These are phyloP conservation scores for Colletotrichum incanum DNA, from an alignment of 2,329 filamentous ascomycete genomes.

Conservation along the genomic window DNA sequence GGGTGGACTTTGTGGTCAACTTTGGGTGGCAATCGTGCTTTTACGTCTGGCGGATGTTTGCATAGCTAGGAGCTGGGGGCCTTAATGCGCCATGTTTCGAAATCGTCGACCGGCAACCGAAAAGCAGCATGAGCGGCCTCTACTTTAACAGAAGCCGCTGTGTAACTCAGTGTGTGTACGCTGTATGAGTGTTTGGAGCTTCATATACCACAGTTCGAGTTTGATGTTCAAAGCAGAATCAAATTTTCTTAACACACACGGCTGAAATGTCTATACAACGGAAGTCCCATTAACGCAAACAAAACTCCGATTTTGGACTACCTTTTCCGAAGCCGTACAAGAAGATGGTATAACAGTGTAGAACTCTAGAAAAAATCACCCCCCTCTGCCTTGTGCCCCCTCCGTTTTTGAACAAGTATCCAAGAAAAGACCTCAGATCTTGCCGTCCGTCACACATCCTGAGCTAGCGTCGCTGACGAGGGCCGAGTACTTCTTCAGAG, in stretches of 20 bases:
- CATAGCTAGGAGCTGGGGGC: constrained; percentile 46
- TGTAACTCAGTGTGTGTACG: constrained; percentile 10
- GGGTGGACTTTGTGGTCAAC: not conserved
- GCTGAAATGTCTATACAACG: not conserved
- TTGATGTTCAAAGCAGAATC: not conserved
- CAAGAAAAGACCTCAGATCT: constrained; percentile 40
- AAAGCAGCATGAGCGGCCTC: constrained; percentile 12
- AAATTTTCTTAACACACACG: not conserved
- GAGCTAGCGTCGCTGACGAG: constrained; percentile 72
- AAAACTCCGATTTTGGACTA: constrained; percentile 45
- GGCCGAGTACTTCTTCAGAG: constrained; percentile 78
- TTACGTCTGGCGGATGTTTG: constrained; percentile 35
- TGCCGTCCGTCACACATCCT: constrained; percentile 71
- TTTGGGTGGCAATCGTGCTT: constrained; percentile 28
- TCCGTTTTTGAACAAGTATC: not conserved
- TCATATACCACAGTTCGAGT: constrained; percentile 7
- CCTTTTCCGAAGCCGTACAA: constrained; percentile 43
- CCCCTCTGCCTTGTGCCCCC: not conserved
- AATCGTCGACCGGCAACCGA: constrained; percentile 1
- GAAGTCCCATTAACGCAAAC: constrained; percentile 23
- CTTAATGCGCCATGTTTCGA: constrained; percentile 23
- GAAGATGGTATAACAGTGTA: constrained; percentile 41
- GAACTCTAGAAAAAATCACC: constrained; percentile 28
- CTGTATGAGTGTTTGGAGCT: not conserved
- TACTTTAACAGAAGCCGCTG: not conserved